Evolutionary conservation across 306 rosid species (phyloP), one percentile per base, ranked within the genome.

Genomic region (Dryas alaskensis): DNA sequence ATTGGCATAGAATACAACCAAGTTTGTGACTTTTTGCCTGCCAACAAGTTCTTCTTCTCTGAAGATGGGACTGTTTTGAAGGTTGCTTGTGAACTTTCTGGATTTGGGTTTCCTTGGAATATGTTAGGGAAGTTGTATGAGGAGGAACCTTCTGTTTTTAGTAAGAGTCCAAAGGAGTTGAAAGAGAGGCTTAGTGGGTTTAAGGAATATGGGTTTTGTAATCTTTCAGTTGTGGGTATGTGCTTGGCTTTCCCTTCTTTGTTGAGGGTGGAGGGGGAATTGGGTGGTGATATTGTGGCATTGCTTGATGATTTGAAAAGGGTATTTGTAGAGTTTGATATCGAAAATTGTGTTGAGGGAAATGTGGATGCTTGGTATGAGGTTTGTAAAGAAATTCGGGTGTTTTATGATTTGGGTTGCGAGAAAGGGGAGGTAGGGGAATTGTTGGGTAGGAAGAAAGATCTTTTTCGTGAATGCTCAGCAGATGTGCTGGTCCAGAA

Each of bases 61-160:
- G 96, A 92, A 39, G 98, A 88, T 77, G 79, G 51, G 22, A 58
- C 84, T 14, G 73, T 87, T 73, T 62, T 92, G 27, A 72, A 79
- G 80, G 84, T 86, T 22, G 91, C 98, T 65, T 79, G 75, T 84
- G 87, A 72, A 0, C 97, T 92, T 16, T 74, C 60, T 4, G 89
- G 66, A 22, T 92, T 81, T 63, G 98, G 98, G 68, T 90, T 92
- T 79, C 98, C 97, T 0, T 92, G 98, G 98, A 84, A 80, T 52
- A 85, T 16, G 81, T 76, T 92, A 65, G 98, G 98, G 57, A 62
- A 69, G 52, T 17, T 92, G 81, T 90, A 83, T 57, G 48, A 37
- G 68, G 90, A 84, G 78, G 85, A 82, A 63, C 49, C 42, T 68
- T 85, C 72, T 16, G 70, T 88, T 68, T 88, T 92, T 72, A 61